Percentiles rank a stretch among this genome's conserved stretches.
phyloP scores from a whole-genome alignment of 768 basidiomycete species.

The Kwoniella sp. region DNA sequence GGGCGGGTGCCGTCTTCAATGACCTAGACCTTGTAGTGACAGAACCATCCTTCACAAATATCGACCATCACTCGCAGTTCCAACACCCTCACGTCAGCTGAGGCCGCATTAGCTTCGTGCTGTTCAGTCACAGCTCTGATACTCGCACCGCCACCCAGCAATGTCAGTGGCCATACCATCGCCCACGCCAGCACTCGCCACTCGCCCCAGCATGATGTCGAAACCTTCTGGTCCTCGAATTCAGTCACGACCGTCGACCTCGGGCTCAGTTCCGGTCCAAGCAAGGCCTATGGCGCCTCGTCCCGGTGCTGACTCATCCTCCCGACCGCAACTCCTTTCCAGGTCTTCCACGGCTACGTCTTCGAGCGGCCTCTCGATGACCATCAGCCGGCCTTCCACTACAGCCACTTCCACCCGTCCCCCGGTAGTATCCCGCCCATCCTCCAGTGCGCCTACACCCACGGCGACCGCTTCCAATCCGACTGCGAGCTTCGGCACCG shows the following conservation, averaged over 20 bases:
- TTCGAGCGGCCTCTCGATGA: not conserved
- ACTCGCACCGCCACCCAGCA: no score
- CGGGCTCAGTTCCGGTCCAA: not conserved
- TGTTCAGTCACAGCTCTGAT: no score
- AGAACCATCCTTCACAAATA: no score
- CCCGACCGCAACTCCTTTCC: not conserved
- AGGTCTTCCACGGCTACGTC: not conserved
- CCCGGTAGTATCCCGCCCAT: not conserved
- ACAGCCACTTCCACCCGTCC: not conserved
- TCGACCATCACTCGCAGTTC: no score
- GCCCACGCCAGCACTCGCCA: constrained; percentile 11
- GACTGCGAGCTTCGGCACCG: not conserved
- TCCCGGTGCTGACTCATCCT: not conserved
- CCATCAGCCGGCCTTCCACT: not conserved
- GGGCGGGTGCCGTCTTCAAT: no score
- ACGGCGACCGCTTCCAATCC: constrained; percentile 5
- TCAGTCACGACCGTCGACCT: constrained; percentile 11
- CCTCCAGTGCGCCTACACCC: not conserved
- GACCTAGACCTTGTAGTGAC: no score
- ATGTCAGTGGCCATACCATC: constrained; percentile 18
- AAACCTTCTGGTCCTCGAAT: constrained; percentile 7
- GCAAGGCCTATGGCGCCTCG: constrained; percentile 11
- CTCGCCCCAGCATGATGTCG: constrained; percentile 16
- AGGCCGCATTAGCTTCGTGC: no score
- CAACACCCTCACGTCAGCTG: no score